Evolutionary conservation across 139 green algal genomes (phyloP), one percentile per base, ranked within the genome.

Genomic region (Chlamydomonas sp.): DNA sequence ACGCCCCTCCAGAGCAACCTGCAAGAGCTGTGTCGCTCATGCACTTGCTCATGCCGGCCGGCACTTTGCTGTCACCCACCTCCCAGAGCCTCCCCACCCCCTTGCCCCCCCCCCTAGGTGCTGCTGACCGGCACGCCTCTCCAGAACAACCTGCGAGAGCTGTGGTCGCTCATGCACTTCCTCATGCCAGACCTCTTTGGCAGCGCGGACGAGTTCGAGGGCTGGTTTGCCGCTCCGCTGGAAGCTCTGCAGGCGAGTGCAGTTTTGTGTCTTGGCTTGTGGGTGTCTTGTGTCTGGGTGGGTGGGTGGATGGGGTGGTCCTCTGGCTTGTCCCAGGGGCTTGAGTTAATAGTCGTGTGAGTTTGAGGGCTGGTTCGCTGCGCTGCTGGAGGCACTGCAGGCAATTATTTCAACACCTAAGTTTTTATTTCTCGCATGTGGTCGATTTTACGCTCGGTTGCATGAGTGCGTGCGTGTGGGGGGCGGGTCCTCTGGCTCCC

Each of bases 91-190:
- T 63, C 24, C 16, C 54, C 54, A 16, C 54, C 54, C 58, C 22
- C 13, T 24, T 43, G 29, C 58, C 30, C 58, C 58, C 13, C 58
- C 58, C 24, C 30, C 66, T 35, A 5, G 66, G 8, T 26, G 36
- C 96, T 29, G n/a, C n/a, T 39, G 72, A 10, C 31, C 43, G 88
- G 88, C 47, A 94, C 88, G 43, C 88, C 88, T 30, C 82, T 93
- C 5, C 88, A 93, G 79, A 90, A 92, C 81, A 83, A 66, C 8
- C 73, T 86, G 57, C 22, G 79, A 85, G 92, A 98, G 84, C 90
- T 98, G 35, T 98, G 92, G 92, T 65, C 74, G 30, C 81, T 97
- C 76, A 85, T 98, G 57, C 96, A 98, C 68, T 96, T 98, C 78
- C 70, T 98, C 33, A 82, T 97, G 83, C 92, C 93, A 5, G 48